These are phyloP conservation scores for Jamesozyma hellenica DNA, from an alignment of 805 yeast genomes.

Conservation along the genomic window DNA sequence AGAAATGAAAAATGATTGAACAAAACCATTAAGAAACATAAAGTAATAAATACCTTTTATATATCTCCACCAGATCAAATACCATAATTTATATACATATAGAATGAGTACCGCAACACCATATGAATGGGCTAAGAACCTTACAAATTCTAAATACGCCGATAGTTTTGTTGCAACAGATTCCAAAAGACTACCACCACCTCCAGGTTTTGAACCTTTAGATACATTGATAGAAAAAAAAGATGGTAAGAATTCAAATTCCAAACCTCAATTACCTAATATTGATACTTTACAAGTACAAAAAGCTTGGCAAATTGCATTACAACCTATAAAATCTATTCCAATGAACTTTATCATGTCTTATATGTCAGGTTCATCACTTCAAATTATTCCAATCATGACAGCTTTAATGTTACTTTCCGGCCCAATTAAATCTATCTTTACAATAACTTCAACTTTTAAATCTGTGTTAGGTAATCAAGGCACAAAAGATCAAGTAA, in stretches of 20 bases:
- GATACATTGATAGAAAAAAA: neutral
- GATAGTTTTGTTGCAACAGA: neutral
- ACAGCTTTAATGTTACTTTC: constrained; percentile 79
- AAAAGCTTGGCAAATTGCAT: constrained; percentile 82
- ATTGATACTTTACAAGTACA: constrained; percentile 26
- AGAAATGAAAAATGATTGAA: no score
- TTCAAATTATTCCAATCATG: constrained; percentile 84
- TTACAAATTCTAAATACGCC: constrained; percentile 5
- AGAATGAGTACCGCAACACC: constrained; percentile 2
- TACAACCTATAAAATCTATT: constrained; percentile 71
- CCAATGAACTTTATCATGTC: constrained; percentile 88
- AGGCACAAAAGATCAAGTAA: constrained; percentile 15
- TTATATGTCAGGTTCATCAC: constrained; percentile 83
- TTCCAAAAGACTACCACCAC: constrained; percentile 11
- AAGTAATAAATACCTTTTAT: no score
- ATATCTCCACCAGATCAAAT: no score
- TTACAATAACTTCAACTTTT: constrained; percentile 49
- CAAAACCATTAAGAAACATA: no score
- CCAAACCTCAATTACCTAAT: neutral
- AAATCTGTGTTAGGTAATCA: constrained; percentile 34
- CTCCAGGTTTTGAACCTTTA: constrained; percentile 19
- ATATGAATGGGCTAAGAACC: constrained; percentile 13
- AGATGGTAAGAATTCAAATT: neutral
- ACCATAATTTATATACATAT: no score
- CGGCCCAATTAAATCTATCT: constrained; percentile 65